Evolutionary conservation across 768 basidiomycete genomes (phyloP).

Genomic region (Lactifluus echinatus): DNA sequence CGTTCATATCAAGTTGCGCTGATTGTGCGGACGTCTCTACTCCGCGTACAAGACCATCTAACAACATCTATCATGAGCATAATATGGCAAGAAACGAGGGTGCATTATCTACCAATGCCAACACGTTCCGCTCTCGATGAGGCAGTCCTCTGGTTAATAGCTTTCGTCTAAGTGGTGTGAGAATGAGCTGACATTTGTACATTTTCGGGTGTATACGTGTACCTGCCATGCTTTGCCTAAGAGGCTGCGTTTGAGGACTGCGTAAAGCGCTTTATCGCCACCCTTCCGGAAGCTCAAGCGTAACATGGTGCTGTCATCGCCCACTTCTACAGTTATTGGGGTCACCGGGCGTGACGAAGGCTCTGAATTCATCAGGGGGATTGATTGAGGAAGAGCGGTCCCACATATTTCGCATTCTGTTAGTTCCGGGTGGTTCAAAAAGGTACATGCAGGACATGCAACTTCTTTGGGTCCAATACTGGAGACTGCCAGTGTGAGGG

Average conservation of each 20-base stretch:
- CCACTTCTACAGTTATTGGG: constrained; percentile 29
- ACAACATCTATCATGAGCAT: background rate
- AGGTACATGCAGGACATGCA: constrained; percentile 84
- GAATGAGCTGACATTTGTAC: background rate
- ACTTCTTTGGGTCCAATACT: constrained; percentile 29
- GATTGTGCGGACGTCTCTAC: constrained; percentile 62
- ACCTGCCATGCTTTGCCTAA: constrained; percentile 73
- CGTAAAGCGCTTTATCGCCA: constrained; percentile 79
- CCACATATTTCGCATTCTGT: constrained; percentile 79
- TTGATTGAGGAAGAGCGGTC: constrained; percentile 45
- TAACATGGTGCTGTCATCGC: constrained; percentile 42
- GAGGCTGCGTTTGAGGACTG: constrained; percentile 60
- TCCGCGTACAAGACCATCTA: constrained; percentile 75
- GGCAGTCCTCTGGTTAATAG: background rate
- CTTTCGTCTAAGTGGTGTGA: constrained; percentile 6
- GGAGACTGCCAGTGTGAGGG: constrained; percentile 31
- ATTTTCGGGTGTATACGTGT: constrained; percentile 8
- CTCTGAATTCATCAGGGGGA: constrained; percentile 39
- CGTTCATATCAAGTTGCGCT: constrained; percentile 55
- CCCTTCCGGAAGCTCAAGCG: constrained; percentile 89
- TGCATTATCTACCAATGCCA: constrained; percentile 42
- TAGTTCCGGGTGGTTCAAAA: constrained; percentile 76
- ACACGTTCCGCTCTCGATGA: constrained; percentile 26
- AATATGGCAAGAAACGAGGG: background rate
- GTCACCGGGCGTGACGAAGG: constrained; percentile 59